These are phyloP conservation scores for Sclerotinia spermophila DNA, from an alignment of 2,329 filamentous ascomycete genomes.

Conservation along the genomic window DNA sequence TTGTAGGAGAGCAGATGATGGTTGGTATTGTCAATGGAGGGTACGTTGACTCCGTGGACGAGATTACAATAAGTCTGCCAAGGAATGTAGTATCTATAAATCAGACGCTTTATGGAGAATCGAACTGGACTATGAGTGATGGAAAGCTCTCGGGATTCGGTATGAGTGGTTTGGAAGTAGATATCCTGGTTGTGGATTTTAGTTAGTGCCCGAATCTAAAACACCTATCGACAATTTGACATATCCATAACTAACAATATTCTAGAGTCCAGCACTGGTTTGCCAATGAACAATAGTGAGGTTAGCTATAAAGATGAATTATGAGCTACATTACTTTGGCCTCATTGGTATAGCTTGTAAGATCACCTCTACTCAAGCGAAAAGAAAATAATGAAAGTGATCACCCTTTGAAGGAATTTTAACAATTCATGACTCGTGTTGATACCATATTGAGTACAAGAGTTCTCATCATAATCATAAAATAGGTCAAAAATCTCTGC, in stretches of 20 bases:
- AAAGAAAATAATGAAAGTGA: no score
- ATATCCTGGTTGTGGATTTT: constrained; percentile 27
- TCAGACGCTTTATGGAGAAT: constrained; percentile 27
- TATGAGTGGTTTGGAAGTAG: constrained; percentile 29
- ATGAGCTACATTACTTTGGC: background rate
- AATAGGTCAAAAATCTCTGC: no score
- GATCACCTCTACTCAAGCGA: no score
- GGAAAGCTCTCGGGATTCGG: constrained; percentile 27
- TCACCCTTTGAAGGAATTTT: no score
- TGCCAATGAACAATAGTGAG: background rate
- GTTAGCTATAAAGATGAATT: background rate
- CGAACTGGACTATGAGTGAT: constrained; percentile 25
- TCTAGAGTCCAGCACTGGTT: background rate
- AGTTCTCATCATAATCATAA: no score
- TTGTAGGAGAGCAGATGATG: constrained; percentile 37
- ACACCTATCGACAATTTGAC: no score
- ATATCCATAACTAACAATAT: background rate
- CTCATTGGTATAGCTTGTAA: background rate
- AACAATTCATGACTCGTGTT: no score
- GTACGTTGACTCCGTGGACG: constrained; percentile 26
- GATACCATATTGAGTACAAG: no score
- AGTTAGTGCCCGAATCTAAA: background rate
- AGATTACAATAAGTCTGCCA: constrained; percentile 27
- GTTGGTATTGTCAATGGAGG: constrained; percentile 41
- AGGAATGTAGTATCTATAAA: constrained; percentile 12